Evolutionary conservation across 495 filamentous ascomycete species (phyloP).

Genomic region (Penicillium mononematosum): DNA sequence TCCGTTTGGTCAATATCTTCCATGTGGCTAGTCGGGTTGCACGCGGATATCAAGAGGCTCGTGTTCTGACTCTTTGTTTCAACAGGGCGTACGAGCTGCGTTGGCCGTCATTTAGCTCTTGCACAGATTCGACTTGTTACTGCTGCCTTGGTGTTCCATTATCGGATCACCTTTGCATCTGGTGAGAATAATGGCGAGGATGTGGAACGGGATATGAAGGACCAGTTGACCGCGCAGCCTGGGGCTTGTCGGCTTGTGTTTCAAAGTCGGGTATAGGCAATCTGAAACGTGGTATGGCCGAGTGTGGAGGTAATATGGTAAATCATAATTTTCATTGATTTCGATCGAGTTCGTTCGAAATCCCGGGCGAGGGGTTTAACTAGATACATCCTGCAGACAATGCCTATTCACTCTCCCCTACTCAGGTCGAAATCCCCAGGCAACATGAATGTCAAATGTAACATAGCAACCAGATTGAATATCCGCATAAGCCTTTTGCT

Average conservation of each 20-base stretch:
- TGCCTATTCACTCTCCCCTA: not conserved
- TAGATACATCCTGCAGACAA: not conserved
- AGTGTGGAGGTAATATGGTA: not conserved
- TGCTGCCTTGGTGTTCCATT: slow-evolving; percentile 27
- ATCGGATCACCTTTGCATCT: slow-evolving; percentile 38
- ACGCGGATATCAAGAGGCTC: not conserved
- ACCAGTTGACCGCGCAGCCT: slow-evolving; percentile 42
- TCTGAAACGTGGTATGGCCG: not conserved
- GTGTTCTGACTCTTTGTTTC: slow-evolving; percentile 15
- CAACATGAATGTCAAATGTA: slow-evolving; percentile 10
- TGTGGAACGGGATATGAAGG: slow-evolving; percentile 38
- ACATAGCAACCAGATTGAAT: slow-evolving; percentile 18
- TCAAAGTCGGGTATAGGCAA: not conserved
- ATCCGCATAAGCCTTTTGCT: slow-evolving; percentile 19
- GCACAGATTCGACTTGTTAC: slow-evolving; percentile 42
- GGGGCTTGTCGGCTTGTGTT: slow-evolving; percentile 19
- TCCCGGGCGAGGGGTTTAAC: not conserved
- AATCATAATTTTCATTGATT: not conserved
- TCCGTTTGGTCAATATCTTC: not conserved
- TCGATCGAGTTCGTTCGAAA: not conserved
- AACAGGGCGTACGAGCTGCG: slow-evolving; percentile 43
- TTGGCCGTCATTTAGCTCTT: slow-evolving; percentile 52
- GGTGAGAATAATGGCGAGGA: slow-evolving; percentile 36
- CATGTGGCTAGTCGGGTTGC: not conserved
- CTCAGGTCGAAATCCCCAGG: slow-evolving; percentile 4